Evolutionary conservation across 2,329 filamentous ascomycete genomes (phyloP), one percentile per base, ranked within the genome.

Genomic region (Talaromyces sp.): DNA sequence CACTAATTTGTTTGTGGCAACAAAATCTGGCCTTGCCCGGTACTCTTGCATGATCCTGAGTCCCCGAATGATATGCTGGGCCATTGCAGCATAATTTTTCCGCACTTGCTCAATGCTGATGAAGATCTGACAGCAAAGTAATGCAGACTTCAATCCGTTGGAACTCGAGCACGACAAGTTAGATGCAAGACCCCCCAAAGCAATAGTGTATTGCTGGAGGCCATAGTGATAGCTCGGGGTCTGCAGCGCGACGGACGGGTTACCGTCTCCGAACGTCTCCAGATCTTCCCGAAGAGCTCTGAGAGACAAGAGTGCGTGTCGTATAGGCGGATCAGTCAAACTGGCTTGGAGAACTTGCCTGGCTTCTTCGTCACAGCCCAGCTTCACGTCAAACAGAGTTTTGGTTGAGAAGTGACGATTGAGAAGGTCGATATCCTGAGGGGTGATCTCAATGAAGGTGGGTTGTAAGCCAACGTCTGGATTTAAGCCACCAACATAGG

Each of bases 31-130:
- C 15, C 57, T 40, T 40, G 41, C 41, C 22, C 57, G 51, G 21
- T 58, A 55, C n/a, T 58, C 41, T 17, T 50, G 51, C 57, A 58
- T 58, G 25, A 58, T 58, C 2, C 28, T 53, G 21, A 58, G 57
- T 54, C 57, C 57, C 19, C 15, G 35, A 28, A 54, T 50, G 2
- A 58, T 58, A 40, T 58, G 57, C 10, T 50, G 57, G 43, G 41
- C 57, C 57, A 58, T 55, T 1, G 22, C 40, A 36, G 43, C 17
- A 19, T 43, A 50, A 43, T 58, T 54, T 17, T 40, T 36, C 28
- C 41, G 57, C 15, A 54, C 33, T 51, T 58, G 57, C 57, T 58
- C 57, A 43, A 58, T 58, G 36, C 57, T 58, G 41, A 58, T 58
- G 21, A 58, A 58, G 41, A 58, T 39, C 7, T 58, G 51, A 35